phyloP scores from a whole-genome alignment of 768 basidiomycete species.

The Gymnopilus junonius region DNA sequence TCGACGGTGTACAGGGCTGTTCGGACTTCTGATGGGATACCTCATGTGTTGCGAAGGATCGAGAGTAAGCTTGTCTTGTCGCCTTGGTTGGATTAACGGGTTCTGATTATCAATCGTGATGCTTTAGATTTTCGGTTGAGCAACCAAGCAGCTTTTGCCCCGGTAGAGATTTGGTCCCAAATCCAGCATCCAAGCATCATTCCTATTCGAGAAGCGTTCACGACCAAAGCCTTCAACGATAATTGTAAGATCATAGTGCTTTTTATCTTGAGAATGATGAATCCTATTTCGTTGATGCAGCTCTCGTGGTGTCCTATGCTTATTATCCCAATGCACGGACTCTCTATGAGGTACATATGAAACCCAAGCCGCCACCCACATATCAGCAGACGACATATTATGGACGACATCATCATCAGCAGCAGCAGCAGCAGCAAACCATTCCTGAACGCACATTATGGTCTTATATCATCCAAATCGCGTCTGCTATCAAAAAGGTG shows the following conservation, averaged over 20 bases:
- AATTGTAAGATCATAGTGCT: constrained; percentile 61
- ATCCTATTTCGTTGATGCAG: constrained; percentile 39
- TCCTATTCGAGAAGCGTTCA: constrained; percentile 88
- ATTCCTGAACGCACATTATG: constrained; percentile 86
- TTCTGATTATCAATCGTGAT: constrained; percentile 6
- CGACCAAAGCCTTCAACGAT: constrained; percentile 90
- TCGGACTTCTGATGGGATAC: constrained; percentile 72
- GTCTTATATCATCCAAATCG: constrained; percentile 92
- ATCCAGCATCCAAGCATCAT: constrained; percentile 89
- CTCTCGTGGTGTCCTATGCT: constrained; percentile 89
- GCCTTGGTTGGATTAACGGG: constrained; percentile 5
- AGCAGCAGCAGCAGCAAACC: constrained; percentile 30
- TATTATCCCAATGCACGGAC: constrained; percentile 87
- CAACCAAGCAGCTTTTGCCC: constrained; percentile 78
- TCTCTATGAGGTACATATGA: constrained; percentile 78
- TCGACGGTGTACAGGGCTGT: constrained; percentile 86
- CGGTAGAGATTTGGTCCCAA: constrained; percentile 88
- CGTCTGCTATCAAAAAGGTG: constrained; percentile 82
- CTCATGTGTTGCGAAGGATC: constrained; percentile 81
- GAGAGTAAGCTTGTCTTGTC: constrained; percentile 88
- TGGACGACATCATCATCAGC: constrained; percentile 25
- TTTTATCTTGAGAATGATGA: background rate
- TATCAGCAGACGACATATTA: constrained; percentile 27
- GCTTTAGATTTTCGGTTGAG: constrained; percentile 78
- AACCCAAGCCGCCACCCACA: constrained; percentile 46